A percentile compares a stretch with the other conserved stretches of the same genome.
Evolutionary conservation across 1,284 basidiomycete genomes (phyloP).

Genomic region (Xerocomus amazonicus): DNA sequence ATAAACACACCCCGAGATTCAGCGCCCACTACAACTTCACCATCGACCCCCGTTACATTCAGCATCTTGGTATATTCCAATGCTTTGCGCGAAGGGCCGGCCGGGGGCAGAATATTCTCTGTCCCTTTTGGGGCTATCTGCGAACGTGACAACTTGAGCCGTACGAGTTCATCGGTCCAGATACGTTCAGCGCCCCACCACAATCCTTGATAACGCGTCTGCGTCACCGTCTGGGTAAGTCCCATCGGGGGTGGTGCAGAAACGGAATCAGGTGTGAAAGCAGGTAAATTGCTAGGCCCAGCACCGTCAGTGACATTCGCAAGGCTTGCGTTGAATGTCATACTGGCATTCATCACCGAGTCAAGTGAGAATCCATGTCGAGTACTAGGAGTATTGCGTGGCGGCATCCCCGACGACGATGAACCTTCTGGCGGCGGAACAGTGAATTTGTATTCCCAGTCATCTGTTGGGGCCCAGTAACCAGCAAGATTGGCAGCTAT

Average conservation of each 20-base stretch:
- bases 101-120: slow-evolving; percentile 52
- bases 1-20: slow-evolving; percentile 63
- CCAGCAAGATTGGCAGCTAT: slow-evolving; percentile 56
- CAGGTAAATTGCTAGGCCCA: slow-evolving; percentile 9
- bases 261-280: slow-evolving; percentile 1
- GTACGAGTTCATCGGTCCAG: slow-evolving; percentile 80
- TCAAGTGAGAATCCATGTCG: slow-evolving; percentile 25
- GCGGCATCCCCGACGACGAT: slow-evolving; percentile 14
- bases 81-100: slow-evolving; percentile 49
- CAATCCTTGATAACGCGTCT: slow-evolving; percentile 70
- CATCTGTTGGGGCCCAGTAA: slow-evolving; percentile 68
- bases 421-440: slow-evolving; percentile 23
- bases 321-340: slow-evolving; percentile 35
- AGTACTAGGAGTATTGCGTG: neutral
- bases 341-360: slow-evolving; percentile 34
- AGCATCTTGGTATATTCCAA: slow-evolving; percentile 32
- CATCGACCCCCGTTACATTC: slow-evolving; percentile 16
- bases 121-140: slow-evolving; percentile 63
- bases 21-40: slow-evolving; percentile 47
- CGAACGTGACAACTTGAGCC: slow-evolving; percentile 65
- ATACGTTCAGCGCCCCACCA: slow-evolving; percentile 91
- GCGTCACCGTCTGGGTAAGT: slow-evolving; percentile 37
- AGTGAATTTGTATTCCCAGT: slow-evolving; percentile 58
- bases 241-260: slow-evolving; percentile 21
- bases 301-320: slow-evolving; percentile 2